Conservation (phyloP, 2,329 filamentous ascomycete genomes). For the Fonsecaea pugnacius region DNA sequence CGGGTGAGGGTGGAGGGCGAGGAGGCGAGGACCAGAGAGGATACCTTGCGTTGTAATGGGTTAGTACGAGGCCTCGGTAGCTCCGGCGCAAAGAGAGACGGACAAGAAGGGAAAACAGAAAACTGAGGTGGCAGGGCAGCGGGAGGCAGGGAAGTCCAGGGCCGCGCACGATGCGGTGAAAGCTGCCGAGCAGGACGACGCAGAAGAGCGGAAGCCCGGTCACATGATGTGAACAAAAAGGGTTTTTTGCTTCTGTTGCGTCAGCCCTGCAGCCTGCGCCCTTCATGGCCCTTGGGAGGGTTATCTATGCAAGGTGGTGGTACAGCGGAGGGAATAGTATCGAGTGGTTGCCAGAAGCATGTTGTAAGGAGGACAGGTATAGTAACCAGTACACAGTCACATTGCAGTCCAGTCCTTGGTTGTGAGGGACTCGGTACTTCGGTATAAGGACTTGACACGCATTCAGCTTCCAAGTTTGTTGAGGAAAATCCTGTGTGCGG, state of each 20-base stretch:
- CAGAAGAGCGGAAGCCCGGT: background rate
- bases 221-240: conserved; percentile 3
- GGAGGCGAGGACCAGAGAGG: conserved; percentile 1
- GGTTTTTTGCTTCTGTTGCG: background rate
- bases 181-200: background rate
- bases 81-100: background rate
- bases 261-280: background rate
- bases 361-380: no score
- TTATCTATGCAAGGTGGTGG: background rate
- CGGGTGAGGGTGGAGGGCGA: conserved; percentile 3
- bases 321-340: background rate
- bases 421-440: background rate
- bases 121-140: background rate
- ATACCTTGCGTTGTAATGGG: background rate
- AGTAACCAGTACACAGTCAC: no score
- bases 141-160: background rate
- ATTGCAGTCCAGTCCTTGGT: background rate
- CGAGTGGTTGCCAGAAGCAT: background rate
- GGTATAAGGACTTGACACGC: no score
- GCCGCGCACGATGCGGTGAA: background rate
- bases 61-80: background rate
- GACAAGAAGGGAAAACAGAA: background rate
- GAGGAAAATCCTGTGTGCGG: background rate
- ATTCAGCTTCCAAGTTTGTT: background rate
- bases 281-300: background rate